These are phyloP conservation scores for Entelexis paramagnoliae DNA, from an alignment of 1,139 yeast genomes.

Conservation along the genomic window DNA sequence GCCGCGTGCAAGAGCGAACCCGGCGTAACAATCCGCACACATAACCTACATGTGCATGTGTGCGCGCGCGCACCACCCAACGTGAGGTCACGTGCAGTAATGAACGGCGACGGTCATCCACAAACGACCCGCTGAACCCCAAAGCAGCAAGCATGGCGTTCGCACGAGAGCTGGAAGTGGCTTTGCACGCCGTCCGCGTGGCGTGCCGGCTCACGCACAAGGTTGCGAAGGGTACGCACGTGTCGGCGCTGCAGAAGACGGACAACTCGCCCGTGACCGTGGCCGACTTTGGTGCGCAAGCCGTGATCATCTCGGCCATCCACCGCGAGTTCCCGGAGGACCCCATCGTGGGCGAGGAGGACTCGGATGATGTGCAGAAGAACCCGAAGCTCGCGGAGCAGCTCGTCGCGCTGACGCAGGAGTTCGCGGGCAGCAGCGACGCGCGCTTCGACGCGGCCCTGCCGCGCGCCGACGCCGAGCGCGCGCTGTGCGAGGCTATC, in stretches of 20 bases:
- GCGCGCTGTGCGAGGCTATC: constrained; percentile 48
- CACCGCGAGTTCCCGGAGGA: constrained; percentile 70
- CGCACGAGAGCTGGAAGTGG: constrained; percentile 52
- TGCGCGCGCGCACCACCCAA: background rate
- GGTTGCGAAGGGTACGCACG: constrained; percentile 46
- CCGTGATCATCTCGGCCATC: constrained; percentile 77
- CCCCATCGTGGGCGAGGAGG: constrained; percentile 90
- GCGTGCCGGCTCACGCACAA: constrained; percentile 70
- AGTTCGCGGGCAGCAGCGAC: constrained; percentile 26
- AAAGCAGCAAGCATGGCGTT: background rate
- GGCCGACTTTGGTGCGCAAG: constrained; percentile 96
- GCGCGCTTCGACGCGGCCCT: constrained; percentile 36
- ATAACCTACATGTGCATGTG: no score
- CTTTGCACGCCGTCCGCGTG: constrained; percentile 80
- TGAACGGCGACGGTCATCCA: no score
- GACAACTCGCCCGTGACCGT: constrained; percentile 94
- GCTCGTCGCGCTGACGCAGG: constrained; percentile 32
- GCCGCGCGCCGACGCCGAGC: constrained; percentile 25
- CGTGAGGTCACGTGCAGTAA: background rate
- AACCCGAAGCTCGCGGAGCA: constrained; percentile 39
- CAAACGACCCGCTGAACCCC: background rate
- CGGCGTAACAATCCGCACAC: no score
- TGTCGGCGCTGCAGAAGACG: constrained; percentile 57
- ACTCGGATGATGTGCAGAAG: constrained; percentile 53
- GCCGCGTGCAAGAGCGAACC: no score